Percentiles rank a stretch among this genome's conserved stretches.
These are phyloP conservation scores for Talaromyces thailandensis DNA, from an alignment of 495 filamentous ascomycete genomes.

Conservation along the genomic window DNA sequence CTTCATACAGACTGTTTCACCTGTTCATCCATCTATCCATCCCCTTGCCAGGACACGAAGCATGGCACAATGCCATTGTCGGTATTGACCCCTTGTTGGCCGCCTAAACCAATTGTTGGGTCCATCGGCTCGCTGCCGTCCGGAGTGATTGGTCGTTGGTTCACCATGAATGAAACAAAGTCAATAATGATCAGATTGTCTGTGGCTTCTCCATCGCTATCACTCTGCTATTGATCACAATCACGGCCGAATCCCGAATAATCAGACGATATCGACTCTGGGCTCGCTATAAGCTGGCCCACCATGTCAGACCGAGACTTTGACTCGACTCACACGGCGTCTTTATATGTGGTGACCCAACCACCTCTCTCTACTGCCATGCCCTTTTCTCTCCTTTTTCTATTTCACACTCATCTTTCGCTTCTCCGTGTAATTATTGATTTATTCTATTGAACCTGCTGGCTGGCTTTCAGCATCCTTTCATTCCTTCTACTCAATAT, in stretches of 20 bases:
- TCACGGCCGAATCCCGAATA: background rate
- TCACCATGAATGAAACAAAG: background rate
- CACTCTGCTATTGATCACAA: background rate
- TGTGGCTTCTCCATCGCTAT: background rate
- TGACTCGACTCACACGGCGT: background rate
- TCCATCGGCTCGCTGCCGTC: background rate
- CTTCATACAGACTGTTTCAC: background rate
- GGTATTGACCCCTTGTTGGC: background rate
- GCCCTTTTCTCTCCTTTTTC: conserved; percentile 1
- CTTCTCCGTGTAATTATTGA: conserved; percentile 10
- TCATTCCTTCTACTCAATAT: background rate
- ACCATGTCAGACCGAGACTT: background rate
- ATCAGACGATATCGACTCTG: background rate
- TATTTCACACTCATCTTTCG: conserved; percentile 7
- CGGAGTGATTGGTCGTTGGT: background rate
- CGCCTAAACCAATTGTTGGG: too few species aligned
- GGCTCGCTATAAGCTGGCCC: background rate
- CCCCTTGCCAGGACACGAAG: background rate
- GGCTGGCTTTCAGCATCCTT: background rate
- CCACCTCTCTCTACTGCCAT: background rate
- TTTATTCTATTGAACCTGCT: background rate
- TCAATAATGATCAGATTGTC: background rate
- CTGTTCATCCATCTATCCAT: background rate
- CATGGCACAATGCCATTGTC: background rate
- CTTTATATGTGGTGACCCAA: conserved; percentile 1